Evolutionary conservation across 768 basidiomycete genomes (phyloP).

Genomic region (Russula earlei): DNA sequence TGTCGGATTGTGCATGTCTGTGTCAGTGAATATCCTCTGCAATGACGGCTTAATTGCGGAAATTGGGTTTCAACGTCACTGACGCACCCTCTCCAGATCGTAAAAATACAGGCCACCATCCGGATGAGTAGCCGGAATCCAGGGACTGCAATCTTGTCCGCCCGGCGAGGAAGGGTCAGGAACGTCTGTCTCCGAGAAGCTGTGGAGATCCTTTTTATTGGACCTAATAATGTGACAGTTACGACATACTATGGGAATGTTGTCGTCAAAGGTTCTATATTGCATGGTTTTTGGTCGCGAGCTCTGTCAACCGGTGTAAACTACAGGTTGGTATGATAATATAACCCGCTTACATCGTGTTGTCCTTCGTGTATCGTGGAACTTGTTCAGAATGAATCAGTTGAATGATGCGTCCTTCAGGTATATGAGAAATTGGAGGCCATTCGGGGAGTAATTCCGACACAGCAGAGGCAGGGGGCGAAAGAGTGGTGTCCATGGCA

Average conservation of each 20-base stretch:
- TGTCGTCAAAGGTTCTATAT: neutral
- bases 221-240: too few species aligned
- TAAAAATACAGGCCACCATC: constrained; percentile 58
- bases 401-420: neutral
- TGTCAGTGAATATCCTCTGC: constrained; percentile 48
- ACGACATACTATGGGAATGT: neutral
- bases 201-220: neutral
- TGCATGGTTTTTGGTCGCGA: neutral
- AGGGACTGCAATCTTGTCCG: neutral
- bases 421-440: too few species aligned
- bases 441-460: neutral
- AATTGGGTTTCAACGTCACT: neutral
- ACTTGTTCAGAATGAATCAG: constrained; percentile 2
- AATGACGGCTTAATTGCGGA: neutral
- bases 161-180: neutral
- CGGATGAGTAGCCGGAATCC: constrained; percentile 37
- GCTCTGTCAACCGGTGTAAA: neutral
- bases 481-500: neutral
- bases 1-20: constrained; percentile 34
- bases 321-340: neutral
- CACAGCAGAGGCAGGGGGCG: neutral
- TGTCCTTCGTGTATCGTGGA: constrained; percentile 1
- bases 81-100: constrained; percentile 33
- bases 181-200: neutral
- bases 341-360: neutral